phyloP scores from a whole-genome alignment of 2,329 filamentous ascomycete species.

The Pyricularia pennisetigena region DNA sequence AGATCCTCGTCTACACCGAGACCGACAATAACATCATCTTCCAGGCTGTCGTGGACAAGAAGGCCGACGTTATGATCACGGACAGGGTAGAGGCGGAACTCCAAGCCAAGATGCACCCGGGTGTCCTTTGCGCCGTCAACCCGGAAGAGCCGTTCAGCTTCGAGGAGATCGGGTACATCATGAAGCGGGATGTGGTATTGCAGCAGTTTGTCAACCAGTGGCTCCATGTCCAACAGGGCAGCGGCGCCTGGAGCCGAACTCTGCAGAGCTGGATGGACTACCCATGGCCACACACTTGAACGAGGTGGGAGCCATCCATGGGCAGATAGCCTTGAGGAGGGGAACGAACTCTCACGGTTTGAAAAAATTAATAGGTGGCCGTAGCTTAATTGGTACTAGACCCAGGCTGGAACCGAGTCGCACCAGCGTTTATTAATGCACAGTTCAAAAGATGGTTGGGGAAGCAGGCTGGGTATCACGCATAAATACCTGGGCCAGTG shows the following conservation, averaged over 20 bases:
- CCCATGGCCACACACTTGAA: neutral
- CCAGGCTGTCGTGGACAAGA: constrained; percentile 1
- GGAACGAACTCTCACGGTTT: neutral
- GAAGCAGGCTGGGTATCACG: too few relatives aligned
- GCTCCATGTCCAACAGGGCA: constrained; percentile 3
- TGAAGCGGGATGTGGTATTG: constrained; percentile 1
- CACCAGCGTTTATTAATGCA: neutral
- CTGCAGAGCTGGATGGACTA: constrained; percentile 2
- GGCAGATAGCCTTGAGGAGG: neutral
- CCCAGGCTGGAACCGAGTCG: neutral
- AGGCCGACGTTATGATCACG: constrained; percentile 4
- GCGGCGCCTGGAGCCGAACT: constrained; percentile 1
- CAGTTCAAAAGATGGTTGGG: neutral
- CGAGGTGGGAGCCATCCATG: neutral
- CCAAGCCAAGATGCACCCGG: constrained; percentile 11
- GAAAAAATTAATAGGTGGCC: neutral
- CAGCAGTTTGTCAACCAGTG: constrained; percentile 4
- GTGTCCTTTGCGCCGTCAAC: constrained; percentile 4
- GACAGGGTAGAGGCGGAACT: constrained; percentile 24
- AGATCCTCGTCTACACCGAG: constrained; percentile 3
- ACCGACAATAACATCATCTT: constrained; percentile 5
- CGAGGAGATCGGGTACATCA: constrained; percentile 4
- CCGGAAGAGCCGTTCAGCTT: constrained; percentile 3
- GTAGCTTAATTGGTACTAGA: neutral
- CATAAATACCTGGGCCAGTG: neutral